phyloP scores from a whole-genome alignment of 1,139 yeast species.

The Komagataea norvegica region DNA sequence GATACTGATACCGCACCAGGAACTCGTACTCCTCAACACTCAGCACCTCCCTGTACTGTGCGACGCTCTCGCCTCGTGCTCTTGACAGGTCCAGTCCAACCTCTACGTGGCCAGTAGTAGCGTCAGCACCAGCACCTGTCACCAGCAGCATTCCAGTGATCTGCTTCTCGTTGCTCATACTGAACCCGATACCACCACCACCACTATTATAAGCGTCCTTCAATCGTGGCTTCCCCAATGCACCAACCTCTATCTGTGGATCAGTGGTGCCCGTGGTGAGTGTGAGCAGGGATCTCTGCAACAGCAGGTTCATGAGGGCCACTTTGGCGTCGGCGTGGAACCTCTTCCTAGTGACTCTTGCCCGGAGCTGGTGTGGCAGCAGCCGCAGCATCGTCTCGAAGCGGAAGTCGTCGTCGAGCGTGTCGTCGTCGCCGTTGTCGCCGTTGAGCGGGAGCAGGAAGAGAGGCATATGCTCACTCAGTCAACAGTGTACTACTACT shows the following conservation, averaged over 20 bases:
- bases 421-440: not conserved
- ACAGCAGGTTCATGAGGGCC: constrained; percentile 30
- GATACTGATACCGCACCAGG: constrained; percentile 22
- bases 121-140: constrained; percentile 31
- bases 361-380: constrained; percentile 35
- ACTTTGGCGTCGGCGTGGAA: constrained; percentile 25
- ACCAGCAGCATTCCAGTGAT: constrained; percentile 40
- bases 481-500: too few species aligned
- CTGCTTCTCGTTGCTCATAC: constrained; percentile 55
- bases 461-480: too few species aligned
- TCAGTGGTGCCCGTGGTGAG: constrained; percentile 11
- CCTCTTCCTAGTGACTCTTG: constrained; percentile 32
- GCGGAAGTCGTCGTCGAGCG: constrained; percentile 7
- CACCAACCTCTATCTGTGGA: constrained; percentile 24
- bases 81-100: constrained; percentile 66
- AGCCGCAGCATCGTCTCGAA: constrained; percentile 37
- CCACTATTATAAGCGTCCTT: not conserved
- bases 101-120: constrained; percentile 28
- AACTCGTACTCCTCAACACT: constrained; percentile 36
- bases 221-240: constrained; percentile 38
- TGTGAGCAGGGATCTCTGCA: constrained; percentile 30
- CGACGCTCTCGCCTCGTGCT: constrained; percentile 40
- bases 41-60: constrained; percentile 48
- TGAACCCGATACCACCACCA: constrained; percentile 30
- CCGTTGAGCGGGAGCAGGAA: not conserved